These are phyloP conservation scores for Yamadazyma oceani DNA, from an alignment of 1,139 yeast genomes.

Conservation along the genomic window DNA sequence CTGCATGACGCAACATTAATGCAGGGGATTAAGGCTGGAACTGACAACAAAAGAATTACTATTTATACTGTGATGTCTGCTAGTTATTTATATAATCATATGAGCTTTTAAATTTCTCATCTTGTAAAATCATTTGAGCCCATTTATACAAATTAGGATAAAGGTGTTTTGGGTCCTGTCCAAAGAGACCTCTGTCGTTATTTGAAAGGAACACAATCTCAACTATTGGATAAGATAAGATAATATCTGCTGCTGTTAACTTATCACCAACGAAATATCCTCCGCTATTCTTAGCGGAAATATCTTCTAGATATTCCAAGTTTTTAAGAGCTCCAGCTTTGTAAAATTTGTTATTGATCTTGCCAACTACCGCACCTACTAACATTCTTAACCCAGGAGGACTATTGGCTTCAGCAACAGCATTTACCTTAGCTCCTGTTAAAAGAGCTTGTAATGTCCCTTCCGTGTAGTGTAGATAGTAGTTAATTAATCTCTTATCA, in stretches of 20 bases:
- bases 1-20: too few relatives aligned
- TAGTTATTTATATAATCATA: too few relatives aligned
- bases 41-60: too few relatives aligned
- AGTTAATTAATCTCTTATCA: conserved; percentile 30
- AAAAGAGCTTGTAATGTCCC: conserved; percentile 37
- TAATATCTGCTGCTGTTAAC: conserved; percentile 41
- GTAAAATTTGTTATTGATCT: conserved; percentile 29
- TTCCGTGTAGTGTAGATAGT: conserved; percentile 41
- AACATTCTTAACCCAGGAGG: conserved; percentile 30
- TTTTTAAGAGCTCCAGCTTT: conserved; percentile 25
- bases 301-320: conserved; percentile 31
- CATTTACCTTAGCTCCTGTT: conserved; percentile 31
- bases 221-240: conserved; percentile 34
- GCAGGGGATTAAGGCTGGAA: too few relatives aligned
- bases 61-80: too few relatives aligned
- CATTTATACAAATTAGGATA: conserved; percentile 30
- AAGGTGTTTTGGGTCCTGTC: conserved; percentile 8
- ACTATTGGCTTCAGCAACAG: conserved; percentile 25
- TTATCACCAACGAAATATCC: conserved; percentile 37
- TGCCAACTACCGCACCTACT: conserved; percentile 23
- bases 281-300: conserved; percentile 27
- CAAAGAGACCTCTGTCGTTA: conserved; percentile 13
- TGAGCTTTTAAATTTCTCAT: conserved; percentile 21
- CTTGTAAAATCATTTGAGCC: conserved; percentile 20
- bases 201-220: conserved; percentile 18